Base-by-base conservation (phyloP, 139 green algal genomes). In the Eudorina sp. region DNA sequence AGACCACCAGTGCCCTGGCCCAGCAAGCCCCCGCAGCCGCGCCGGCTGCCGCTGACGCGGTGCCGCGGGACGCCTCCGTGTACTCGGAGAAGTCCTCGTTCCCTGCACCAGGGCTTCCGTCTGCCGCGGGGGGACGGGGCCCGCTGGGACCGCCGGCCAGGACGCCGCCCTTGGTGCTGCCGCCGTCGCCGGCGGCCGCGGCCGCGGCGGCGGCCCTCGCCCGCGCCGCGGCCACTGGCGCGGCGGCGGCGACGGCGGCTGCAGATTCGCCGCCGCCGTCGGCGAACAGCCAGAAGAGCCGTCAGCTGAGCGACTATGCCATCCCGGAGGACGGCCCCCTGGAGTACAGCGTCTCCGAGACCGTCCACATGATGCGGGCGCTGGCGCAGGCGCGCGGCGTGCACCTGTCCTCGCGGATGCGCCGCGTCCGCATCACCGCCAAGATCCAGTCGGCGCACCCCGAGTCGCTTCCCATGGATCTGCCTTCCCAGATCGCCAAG, bases 371-470 rank as follows among this genome's bases (percentile, higher is more conserved):
- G 81, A 87, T 87, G 81, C 81, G 81, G 7, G n/a, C 53, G 81
- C 81, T 87, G n/a, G 16, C 62, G 4, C 45, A 31, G 34, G 81
- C 81, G 45, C 81, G 81, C 46, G 81, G 81, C 31, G 43, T 29
- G 64, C 81, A 87, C 66, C 81, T 87, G 0, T 78, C 81, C 7
- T 78, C 81, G 1, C 81, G 81, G 31, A 87, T 87, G 64, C 81
- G 81, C 21, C 81, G 81, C 11, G 81, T 87, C 45, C 81, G 81
- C 16, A 45, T 87, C 0, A 87, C 81, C 4, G 81, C 81, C 81
- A 87, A 87, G 81, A 87, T 87, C 64, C 64, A 66, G n/a, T 87
- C 81, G 1, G 45, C 81, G 9, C 81, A 87, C 81, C 81, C 81
- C 21, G 81, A 87, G n/a, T 2, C 64, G 4, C 81, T 87, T 45